phyloP scores from a whole-genome alignment of 1,139 yeast species.

The Yamadazyma kanchanaburiensis region DNA sequence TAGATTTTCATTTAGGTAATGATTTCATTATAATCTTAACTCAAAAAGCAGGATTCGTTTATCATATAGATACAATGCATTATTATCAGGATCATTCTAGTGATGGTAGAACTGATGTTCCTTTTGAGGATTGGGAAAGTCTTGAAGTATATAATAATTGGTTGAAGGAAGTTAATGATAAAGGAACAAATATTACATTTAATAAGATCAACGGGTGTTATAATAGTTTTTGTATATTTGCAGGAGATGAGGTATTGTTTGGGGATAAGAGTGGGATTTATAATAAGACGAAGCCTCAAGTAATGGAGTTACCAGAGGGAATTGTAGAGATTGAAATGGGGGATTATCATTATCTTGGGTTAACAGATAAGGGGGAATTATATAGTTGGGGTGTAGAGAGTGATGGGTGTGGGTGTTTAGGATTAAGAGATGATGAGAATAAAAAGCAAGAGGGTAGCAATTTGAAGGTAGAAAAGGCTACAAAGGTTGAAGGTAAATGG shows the following conservation, averaged over 20 bases:
- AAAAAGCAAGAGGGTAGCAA: slow-evolving; percentile 30
- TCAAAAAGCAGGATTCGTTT: slow-evolving; percentile 29
- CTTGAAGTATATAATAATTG: slow-evolving; percentile 25
- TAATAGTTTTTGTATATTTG: slow-evolving; percentile 50
- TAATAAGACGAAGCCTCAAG: slow-evolving; percentile 30
- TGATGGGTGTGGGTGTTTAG: slow-evolving; percentile 64
- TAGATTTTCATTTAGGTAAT: slow-evolving; percentile 58
- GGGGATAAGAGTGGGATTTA: slow-evolving; percentile 26
- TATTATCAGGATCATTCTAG: slow-evolving; percentile 8
- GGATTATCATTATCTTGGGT: slow-evolving; percentile 69
- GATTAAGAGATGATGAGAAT: slow-evolving; percentile 45
- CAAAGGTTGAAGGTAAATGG: slow-evolving; percentile 43
- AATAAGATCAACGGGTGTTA: slow-evolving; percentile 50
- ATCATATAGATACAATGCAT: slow-evolving; percentile 8
- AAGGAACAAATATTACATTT: slow-evolving; percentile 23
- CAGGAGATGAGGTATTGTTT: slow-evolving; percentile 45
- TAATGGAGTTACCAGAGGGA: slow-evolving; percentile 17
- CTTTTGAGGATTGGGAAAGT: slow-evolving; percentile 8
- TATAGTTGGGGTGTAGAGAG: slow-evolving; percentile 72
- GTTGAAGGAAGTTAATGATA: slow-evolving; percentile 18
- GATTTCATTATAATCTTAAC: slow-evolving; percentile 51
- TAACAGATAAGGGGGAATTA: slow-evolving; percentile 57
- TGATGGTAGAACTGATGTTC: slow-evolving; percentile 7
- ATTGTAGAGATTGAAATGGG: slow-evolving; percentile 65
- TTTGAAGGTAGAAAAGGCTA: slow-evolving; percentile 43